A percentile compares a stretch with the other conserved stretches of the same genome.
phyloP scores from a whole-genome alignment of 208 protist species.

The Crithidia bombi region DNA sequence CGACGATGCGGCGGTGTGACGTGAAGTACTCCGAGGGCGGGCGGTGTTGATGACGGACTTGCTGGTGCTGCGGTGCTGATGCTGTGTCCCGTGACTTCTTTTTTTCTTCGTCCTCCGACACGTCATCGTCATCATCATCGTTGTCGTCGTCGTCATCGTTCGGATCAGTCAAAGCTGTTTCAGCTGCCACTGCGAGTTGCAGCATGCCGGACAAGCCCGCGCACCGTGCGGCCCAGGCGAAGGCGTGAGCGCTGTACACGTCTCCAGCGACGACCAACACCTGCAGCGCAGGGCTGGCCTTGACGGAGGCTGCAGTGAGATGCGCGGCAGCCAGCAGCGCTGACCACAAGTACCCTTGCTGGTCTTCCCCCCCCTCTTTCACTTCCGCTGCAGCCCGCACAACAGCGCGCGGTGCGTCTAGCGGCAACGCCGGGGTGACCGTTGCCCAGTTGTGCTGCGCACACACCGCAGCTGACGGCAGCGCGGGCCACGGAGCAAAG shows the following conservation, averaged over 20 bases:
- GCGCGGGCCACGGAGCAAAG: conserved; percentile 28
- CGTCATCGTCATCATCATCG: neutral
- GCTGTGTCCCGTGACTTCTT: too few species aligned
- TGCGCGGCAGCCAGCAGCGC: conserved; percentile 58
- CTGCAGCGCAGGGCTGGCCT: conserved; percentile 14
- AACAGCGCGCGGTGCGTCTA: conserved; percentile 45
- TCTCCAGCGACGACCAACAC: conserved; percentile 65
- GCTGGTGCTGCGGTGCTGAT: too few species aligned
- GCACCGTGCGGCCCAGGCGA: conserved; percentile 80
- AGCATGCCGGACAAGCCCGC: conserved; percentile 49
- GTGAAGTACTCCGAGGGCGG: conserved; percentile 47
- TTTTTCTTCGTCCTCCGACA: too few species aligned
- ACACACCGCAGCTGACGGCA: conserved; percentile 34
- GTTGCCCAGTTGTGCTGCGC: conserved; percentile 20
- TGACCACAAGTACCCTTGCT: conserved; percentile 48
- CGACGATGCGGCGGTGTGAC: conserved; percentile 41
- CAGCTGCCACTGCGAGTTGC: conserved; percentile 43
- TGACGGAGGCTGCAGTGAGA: conserved; percentile 41
- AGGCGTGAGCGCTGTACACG: conserved; percentile 69
- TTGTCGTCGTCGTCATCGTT: neutral
- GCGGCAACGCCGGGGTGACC: conserved; percentile 39
- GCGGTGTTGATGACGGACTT: too few species aligned
- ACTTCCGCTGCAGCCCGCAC: conserved; percentile 28
- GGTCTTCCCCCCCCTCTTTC: neutral
- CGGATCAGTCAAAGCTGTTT: neutral